Evolutionary conservation across 1,139 yeast species (phyloP).

Genomic region (Lodderomyces orthopsilosis): DNA sequence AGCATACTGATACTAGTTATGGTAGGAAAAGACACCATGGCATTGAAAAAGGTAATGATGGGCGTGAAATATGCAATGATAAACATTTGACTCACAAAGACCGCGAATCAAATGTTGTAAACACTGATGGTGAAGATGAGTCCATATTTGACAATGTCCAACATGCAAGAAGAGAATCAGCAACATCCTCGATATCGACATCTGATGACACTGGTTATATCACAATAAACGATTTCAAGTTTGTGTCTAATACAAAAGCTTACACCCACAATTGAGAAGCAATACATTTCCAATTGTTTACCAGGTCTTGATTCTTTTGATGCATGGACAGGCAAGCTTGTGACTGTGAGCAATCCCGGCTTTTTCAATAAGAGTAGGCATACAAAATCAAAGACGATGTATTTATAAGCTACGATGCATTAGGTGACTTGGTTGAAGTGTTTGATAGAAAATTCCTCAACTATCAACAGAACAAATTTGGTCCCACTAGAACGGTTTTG

Average conservation of each 20-base stretch:
- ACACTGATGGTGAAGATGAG: constrained; percentile 6
- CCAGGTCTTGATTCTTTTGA: constrained; percentile 42
- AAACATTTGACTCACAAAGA: constrained; percentile 4
- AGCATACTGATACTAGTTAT: constrained; percentile 20
- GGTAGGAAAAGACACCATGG: constrained; percentile 5
- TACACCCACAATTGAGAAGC: constrained; percentile 33
- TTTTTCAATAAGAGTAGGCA: constrained; percentile 18
- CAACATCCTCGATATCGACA: constrained; percentile 10
- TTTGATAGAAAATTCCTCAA: constrained; percentile 13
- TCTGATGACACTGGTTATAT: constrained; percentile 2
- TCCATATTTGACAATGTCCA: constrained; percentile 4
- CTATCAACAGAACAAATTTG: neutral
- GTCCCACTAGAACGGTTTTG: constrained; percentile 19
- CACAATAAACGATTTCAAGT: constrained; percentile 18
- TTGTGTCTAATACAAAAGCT: constrained; percentile 25
- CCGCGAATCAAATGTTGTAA: constrained; percentile 6
- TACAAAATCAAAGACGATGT: constrained; percentile 12
- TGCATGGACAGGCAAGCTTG: constrained; percentile 32
- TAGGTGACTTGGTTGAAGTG: constrained; percentile 15
- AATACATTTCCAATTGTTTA: constrained; percentile 38
- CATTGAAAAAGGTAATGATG: neutral
- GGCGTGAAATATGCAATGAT: no score
- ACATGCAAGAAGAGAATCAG: constrained; percentile 12
- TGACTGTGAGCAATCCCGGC: constrained; percentile 34
- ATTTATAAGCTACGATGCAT: constrained; percentile 11